Percentiles rank a stretch among this genome's conserved stretches.
Conservation (phyloP, 441 rosid genomes). For the Macaranga tanarius region DNA sequence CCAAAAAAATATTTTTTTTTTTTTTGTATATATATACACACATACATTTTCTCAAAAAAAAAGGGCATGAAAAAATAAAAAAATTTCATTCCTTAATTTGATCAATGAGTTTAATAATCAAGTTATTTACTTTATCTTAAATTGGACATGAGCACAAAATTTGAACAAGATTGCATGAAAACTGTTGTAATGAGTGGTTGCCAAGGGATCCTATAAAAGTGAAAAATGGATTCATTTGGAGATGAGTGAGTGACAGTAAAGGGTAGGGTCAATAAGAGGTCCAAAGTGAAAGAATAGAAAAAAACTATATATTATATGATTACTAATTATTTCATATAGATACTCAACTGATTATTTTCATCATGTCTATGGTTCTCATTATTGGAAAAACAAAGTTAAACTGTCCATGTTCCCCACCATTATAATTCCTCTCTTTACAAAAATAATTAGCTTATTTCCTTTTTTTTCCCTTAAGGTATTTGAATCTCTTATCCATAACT, state of each 20-base stretch:
- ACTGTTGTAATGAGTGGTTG: constrained; percentile 24
- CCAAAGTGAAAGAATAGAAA: constrained; percentile 39
- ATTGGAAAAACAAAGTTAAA: constrained; percentile 41
- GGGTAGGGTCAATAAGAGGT: constrained; percentile 37
- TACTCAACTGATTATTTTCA: constrained; percentile 51
- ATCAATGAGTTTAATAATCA: background rate
- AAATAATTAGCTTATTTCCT: background rate
- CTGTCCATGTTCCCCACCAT: constrained; percentile 30
- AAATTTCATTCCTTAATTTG: background rate
- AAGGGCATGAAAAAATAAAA: no score
- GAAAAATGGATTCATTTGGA: constrained; percentile 34
- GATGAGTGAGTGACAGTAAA: constrained; percentile 33
- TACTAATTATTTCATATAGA: constrained; percentile 57
- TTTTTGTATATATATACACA: no score
- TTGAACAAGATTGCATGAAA: constrained; percentile 38
- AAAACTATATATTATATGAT: constrained; percentile 31
- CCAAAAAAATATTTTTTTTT: constrained; percentile 20
- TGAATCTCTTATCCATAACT: no score
- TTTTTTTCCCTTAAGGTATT: no score
- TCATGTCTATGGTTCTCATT: constrained; percentile 49
- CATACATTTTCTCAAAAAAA: no score
- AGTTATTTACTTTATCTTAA: background rate
- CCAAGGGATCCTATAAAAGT: constrained; percentile 36
- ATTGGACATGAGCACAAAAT: constrained; percentile 22
- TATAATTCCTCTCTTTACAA: constrained; percentile 20